Percentiles rank a stretch among this genome's conserved stretches.
Evolutionary conservation across 306 rosid species (phyloP).

Genomic region (Acmispon strigosus): DNA sequence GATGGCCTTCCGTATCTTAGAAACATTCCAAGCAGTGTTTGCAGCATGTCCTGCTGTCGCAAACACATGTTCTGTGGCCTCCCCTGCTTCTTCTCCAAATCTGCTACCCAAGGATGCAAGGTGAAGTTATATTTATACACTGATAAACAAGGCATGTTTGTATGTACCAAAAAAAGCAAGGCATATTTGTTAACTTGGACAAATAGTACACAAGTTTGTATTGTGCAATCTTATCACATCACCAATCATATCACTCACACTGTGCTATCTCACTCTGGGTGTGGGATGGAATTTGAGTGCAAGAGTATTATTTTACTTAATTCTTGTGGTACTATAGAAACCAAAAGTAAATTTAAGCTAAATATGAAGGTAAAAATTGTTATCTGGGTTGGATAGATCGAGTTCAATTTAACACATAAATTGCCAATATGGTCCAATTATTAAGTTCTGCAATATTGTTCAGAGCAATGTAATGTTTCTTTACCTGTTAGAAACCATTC

Average conservation of each 20-base stretch:
- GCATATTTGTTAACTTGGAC: no score
- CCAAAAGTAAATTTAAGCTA: not conserved
- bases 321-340: not conserved
- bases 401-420: not conserved
- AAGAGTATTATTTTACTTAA: no score
- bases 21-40: conserved; percentile 74
- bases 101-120: conserved; percentile 22
- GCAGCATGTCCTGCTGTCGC: conserved; percentile 78
- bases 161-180: no score
- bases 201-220: not conserved
- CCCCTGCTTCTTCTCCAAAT: conserved; percentile 89
- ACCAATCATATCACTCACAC: no score
- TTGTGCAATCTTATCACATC: not conserved
- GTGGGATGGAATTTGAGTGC: no score
- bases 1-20: conserved; percentile 69
- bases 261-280: no score
- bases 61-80: conserved; percentile 65
- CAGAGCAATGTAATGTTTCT: not conserved
- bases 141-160: not conserved
- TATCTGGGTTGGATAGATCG: not conserved
- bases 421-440: not conserved
- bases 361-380: not conserved
- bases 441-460: not conserved
- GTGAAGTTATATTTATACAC: not conserved
- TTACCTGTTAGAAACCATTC: conserved; percentile 77